Evolutionary conservation across 2,329 filamentous ascomycete species (phyloP), one percentile per base, ranked within the genome.

Genomic region (Colletotrichum sp.): DNA sequence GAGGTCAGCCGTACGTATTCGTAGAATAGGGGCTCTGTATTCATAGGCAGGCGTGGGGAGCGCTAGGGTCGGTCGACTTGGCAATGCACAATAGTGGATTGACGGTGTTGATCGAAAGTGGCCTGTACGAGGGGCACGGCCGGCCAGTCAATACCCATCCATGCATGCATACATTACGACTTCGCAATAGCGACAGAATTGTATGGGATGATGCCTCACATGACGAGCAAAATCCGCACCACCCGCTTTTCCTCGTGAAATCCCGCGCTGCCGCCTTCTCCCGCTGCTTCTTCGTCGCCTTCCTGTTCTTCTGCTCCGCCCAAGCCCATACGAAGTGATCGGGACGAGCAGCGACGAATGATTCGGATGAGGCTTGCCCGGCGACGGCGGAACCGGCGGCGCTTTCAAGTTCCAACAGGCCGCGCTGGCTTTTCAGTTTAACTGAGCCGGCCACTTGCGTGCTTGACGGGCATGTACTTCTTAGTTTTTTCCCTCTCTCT

Each of bases 191-290:
- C 73, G 57, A 75, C 63, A 59, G 34, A 39, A 59, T 73, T 32
- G 64, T 73, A 34, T 63, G 71, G 64, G 59, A 75, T 71, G 72
- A 75, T 73, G 73, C 73, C 73, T 75, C 73, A 75, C 73, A 73
- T 75, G 73, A 73, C 59, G 70, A 68, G 64, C 70, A 73, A 75
- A 75, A 73, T 28, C 70, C 73, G 73, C 73, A 75, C 27, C 70
- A 32, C 70, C 70, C 73, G 70, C 73, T 75, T 75, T 73, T 75
- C 44, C 36, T 68, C 28, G 57, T 65, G 39, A 61, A 65, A 72
- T 73, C 44, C 64, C 64, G 30, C 61, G 61, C 6, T 67, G 60
- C 72, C 72, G 19, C 48, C 25, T 30, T 32, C 44, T 52, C 4
- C 44, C 44, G 44, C n/a, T 52, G n/a, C 44, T 22, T 22, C 44